Evolutionary conservation across 202 grass and related monocot genomes (phyloP), one percentile per base, ranked within the genome.

Genomic region (Setaria italica): DNA sequence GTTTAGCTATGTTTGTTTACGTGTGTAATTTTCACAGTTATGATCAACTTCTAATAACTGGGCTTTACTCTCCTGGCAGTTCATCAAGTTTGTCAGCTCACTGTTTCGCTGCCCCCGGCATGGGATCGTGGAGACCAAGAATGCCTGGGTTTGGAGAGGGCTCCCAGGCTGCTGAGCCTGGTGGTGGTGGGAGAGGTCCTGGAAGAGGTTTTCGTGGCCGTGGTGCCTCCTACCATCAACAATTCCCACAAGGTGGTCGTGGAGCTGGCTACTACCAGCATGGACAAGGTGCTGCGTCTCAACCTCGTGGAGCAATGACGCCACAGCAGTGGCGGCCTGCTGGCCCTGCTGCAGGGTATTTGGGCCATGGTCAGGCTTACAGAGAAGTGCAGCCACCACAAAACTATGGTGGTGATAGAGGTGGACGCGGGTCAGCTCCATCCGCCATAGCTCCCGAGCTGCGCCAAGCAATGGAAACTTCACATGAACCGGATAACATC

Each of bases 381-480:
- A 50, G 78, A 30, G 62, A 68, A 64, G 43, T 77, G 59, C 78
- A 32, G 54, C 76, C 84, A 70, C 67, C 58, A 21, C 72, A 79
- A 33, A 78, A 91, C 71, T 54, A 71, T 34, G 77, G 83, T 89
- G 90, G 90, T 41, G 82, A 55, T 64, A 72, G 62, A 58, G 84
- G 79, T 88, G 87, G 87, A 81, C 76, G 25, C 41, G 82, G 85
- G 69, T 34, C 62, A 65, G 85, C 42, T 57, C 84, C 85, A 3
- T 84, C 84, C 35, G 33, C 62, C 58, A 79, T 80, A 89, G 90
- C 87, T 91, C 90, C 95, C 87, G 95, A 97, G 89, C 92, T 94
- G 92, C 95, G 85, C 92, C 95, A 97, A 97, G 95, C 95, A 87
- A 91, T 82, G 79, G 81, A 87, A 77, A 85, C 85, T 90, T 82